Evolutionary conservation across 805 yeast genomes (phyloP).

Genomic region (Yarrowia sp.): DNA sequence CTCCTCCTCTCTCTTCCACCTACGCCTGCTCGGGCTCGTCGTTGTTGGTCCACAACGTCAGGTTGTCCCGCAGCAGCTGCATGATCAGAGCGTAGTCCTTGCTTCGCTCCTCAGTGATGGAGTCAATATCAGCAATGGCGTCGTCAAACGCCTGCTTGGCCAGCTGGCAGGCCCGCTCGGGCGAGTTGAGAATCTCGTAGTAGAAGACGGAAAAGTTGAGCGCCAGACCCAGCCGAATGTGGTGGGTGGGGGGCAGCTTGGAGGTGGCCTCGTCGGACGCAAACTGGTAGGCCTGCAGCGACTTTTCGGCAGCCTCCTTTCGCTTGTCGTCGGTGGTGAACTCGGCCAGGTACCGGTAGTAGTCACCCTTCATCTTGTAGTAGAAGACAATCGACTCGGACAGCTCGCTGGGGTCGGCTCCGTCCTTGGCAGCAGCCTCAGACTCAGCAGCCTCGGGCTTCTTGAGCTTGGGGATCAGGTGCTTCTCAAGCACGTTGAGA

Average conservation of each 20-base stretch:
- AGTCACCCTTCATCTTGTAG: slow-evolving; percentile 99
- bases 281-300: slow-evolving; percentile 91
- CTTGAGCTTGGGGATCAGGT: slow-evolving; percentile 62
- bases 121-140: slow-evolving; percentile 97
- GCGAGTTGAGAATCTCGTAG: slow-evolving; percentile 96
- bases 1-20: neutral
- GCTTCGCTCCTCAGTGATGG: slow-evolving; percentile 95
- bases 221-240: slow-evolving; percentile 97
- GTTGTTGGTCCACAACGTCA: slow-evolving; percentile 74
- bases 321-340: slow-evolving; percentile 91
- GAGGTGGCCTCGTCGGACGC: slow-evolving; percentile 98
- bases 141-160: slow-evolving; percentile 99
- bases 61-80: slow-evolving; percentile 97
- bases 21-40: slow-evolving; percentile 25
- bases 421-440: neutral
- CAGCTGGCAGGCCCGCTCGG: slow-evolving; percentile 97
- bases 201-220: slow-evolving; percentile 96
- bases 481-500: slow-evolving; percentile 78
- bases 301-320: slow-evolving; percentile 88
- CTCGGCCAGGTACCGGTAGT: slow-evolving; percentile 98
- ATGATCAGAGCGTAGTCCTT: slow-evolving; percentile 96
- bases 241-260: slow-evolving; percentile 98
- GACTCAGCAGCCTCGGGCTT: slow-evolving; percentile 3
- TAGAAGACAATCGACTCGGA: slow-evolving; percentile 98
- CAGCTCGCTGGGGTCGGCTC: slow-evolving; percentile 59